These are phyloP conservation scores for Penicillium silybi DNA, from an alignment of 495 filamentous ascomycete genomes.

Conservation along the genomic window DNA sequence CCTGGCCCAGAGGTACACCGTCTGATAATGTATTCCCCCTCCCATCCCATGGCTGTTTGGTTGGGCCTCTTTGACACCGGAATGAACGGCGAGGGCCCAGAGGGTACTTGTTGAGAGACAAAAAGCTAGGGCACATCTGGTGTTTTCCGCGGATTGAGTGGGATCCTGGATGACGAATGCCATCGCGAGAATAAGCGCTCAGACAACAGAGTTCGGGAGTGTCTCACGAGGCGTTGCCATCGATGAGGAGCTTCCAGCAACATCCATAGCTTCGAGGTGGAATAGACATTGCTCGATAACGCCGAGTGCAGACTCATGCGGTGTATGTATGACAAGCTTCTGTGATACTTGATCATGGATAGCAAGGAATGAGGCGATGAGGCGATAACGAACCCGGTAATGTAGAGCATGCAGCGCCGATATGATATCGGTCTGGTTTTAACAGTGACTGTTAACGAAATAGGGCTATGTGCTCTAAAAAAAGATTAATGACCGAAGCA, in stretches of 20 bases:
- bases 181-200: slow-evolving; percentile 17
- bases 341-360: slow-evolving; percentile 16
- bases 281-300: slow-evolving; percentile 19
- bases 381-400: not conserved
- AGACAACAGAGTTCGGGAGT: slow-evolving; percentile 6
- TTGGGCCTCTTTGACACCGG: slow-evolving; percentile 8
- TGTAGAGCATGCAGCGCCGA: slow-evolving; percentile 6
- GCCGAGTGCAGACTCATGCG: slow-evolving; percentile 12
- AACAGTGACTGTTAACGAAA: slow-evolving; percentile 11
- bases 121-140: slow-evolving; percentile 7
- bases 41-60: not conserved
- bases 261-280: slow-evolving; percentile 8
- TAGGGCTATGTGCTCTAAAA: not conserved
- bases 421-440: slow-evolving; percentile 18
- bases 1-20: slow-evolving; percentile 1
- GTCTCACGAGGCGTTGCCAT: slow-evolving; percentile 14
- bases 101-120: slow-evolving; percentile 17
- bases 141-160: slow-evolving; percentile 4
- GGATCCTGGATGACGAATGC: slow-evolving; percentile 10
- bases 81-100: slow-evolving; percentile 12
- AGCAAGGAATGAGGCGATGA: not conserved
- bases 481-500: not conserved
- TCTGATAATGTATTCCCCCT: not conserved
- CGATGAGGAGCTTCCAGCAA: slow-evolving; percentile 11
- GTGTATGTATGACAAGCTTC: slow-evolving; percentile 16